phyloP scores from a whole-genome alignment of 805 yeast species.

The Nakazawaea siamensis region DNA sequence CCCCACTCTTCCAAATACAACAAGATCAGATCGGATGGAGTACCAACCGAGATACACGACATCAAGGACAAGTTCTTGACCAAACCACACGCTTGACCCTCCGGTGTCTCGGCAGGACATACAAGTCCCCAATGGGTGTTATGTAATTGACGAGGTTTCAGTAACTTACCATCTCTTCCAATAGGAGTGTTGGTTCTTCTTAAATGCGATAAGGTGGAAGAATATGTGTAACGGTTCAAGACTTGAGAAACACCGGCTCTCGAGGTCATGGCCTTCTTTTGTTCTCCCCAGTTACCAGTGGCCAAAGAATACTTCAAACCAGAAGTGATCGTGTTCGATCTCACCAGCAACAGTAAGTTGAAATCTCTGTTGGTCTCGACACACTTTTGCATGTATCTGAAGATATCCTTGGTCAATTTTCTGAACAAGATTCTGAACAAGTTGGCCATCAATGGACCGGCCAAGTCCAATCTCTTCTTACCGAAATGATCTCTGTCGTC shows the following conservation, averaged over 20 bases:
- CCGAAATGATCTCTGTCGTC: conserved; percentile 99
- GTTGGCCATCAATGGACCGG: conserved; percentile 95
- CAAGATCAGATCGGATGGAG: conserved; percentile 91
- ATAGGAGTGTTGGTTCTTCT: conserved; percentile 99
- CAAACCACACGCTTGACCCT: conserved; percentile 99
- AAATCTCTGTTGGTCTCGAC: conserved; percentile 97
- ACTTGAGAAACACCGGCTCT: conserved; percentile 99
- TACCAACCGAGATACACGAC: conserved; percentile 97
- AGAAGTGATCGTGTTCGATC: conserved; percentile 93
- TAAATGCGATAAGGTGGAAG: conserved; percentile 97
- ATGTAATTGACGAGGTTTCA: conserved; percentile 98
- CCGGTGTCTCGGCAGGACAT: conserved; percentile 99
- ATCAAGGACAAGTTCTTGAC: conserved; percentile 92
- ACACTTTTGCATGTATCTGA: conserved; percentile 97
- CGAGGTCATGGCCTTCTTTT: conserved; percentile 97
- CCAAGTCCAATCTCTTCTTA: conserved; percentile 94
- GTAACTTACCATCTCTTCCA: conserved; percentile 98
- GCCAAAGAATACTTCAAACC: conserved; percentile 97
- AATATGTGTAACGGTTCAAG: conserved; percentile 92
- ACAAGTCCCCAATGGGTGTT: conserved; percentile 99
- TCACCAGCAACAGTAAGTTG: conserved; percentile 92
- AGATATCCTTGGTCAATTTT: conserved; percentile 92
- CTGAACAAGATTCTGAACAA: conserved; percentile 90
- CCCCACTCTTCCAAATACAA: conserved; percentile 98
- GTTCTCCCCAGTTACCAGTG: conserved; percentile 99